Percentiles rank a stretch among this genome's conserved stretches.
Conservation (phyloP, 192 early-diverging fungal species). For the Rhizophagus sp. region DNA sequence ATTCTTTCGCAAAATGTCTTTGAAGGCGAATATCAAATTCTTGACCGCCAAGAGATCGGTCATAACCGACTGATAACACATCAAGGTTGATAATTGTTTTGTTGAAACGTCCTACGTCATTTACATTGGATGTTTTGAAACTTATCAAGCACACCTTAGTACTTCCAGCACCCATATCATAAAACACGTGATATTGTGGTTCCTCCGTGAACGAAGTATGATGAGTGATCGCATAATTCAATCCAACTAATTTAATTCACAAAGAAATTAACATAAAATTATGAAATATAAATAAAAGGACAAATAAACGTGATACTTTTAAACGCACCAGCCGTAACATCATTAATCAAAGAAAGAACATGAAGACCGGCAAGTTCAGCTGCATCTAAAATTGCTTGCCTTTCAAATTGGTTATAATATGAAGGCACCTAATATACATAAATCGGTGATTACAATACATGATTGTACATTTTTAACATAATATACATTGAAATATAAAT, state of each 20-base stretch:
- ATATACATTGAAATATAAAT: slow-evolving; percentile 16
- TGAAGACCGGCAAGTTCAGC: slow-evolving; percentile 87
- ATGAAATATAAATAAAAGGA: neutral
- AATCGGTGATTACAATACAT: slow-evolving; percentile 5
- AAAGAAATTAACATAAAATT: slow-evolving; percentile 9
- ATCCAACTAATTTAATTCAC: slow-evolving; percentile 61
- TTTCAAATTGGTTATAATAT: slow-evolving; percentile 87
- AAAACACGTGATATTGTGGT: slow-evolving; percentile 84
- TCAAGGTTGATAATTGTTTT: slow-evolving; percentile 66
- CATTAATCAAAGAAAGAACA: slow-evolving; percentile 84
- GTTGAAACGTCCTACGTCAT: slow-evolving; percentile 59
- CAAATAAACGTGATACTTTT: neutral
- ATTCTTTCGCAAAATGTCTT: slow-evolving; percentile 75
- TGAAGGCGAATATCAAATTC: slow-evolving; percentile 84
- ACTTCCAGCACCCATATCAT: slow-evolving; percentile 96
- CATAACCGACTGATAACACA: slow-evolving; percentile 80
- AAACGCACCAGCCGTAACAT: slow-evolving; percentile 82
- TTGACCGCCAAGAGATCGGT: slow-evolving; percentile 84
- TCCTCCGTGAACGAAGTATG: slow-evolving; percentile 53
- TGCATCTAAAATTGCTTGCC: slow-evolving; percentile 90
- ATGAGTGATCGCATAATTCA: slow-evolving; percentile 87
- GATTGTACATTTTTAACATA: neutral
- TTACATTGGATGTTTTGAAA: slow-evolving; percentile 65
- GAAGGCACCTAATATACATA: slow-evolving; percentile 72
- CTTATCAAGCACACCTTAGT: slow-evolving; percentile 87